Evolutionary conservation across 768 basidiomycete species (phyloP).

Genomic region (Boletales sp.): DNA sequence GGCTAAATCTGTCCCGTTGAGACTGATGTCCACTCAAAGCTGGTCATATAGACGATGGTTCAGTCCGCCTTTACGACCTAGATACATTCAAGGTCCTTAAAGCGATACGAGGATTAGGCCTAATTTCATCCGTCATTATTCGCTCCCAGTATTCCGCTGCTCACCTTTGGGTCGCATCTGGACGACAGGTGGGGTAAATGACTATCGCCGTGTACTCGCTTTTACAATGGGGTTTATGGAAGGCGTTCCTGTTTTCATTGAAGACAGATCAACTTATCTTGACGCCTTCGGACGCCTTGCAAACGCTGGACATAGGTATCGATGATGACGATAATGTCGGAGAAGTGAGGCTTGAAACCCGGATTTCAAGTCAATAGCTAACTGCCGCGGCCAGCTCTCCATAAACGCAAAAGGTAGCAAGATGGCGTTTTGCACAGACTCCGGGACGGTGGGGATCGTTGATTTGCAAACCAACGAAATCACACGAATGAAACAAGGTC

Average conservation of each 20-base stretch:
- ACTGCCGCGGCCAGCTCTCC: slow-evolving; percentile 53
- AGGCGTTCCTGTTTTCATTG: slow-evolving; percentile 42
- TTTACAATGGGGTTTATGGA: background rate
- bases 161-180: slow-evolving; percentile 66
- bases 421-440: slow-evolving; percentile 69
- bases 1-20: slow-evolving; percentile 4
- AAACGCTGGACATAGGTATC: slow-evolving; percentile 44
- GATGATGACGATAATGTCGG: slow-evolving; percentile 60
- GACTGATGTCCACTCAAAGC: background rate
- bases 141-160: slow-evolving; percentile 39
- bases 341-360: slow-evolving; percentile 47
- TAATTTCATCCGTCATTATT: slow-evolving; percentile 62
- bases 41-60: slow-evolving; percentile 57
- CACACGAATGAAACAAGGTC: slow-evolving; percentile 57
- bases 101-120: slow-evolving; percentile 56
- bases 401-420: slow-evolving; percentile 49
- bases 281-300: slow-evolving; percentile 45
- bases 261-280: slow-evolving; percentile 52
- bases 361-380: slow-evolving; percentile 17
- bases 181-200: slow-evolving; percentile 42
- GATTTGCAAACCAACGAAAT: slow-evolving; percentile 50
- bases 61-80: slow-evolving; percentile 61
- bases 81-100: slow-evolving; percentile 58
- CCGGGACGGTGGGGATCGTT: slow-evolving; percentile 63
- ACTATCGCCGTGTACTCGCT: background rate